These are phyloP conservation scores for Eimeria tenella DNA, from an alignment of 169 alveolate species.

Conservation along the genomic window DNA sequence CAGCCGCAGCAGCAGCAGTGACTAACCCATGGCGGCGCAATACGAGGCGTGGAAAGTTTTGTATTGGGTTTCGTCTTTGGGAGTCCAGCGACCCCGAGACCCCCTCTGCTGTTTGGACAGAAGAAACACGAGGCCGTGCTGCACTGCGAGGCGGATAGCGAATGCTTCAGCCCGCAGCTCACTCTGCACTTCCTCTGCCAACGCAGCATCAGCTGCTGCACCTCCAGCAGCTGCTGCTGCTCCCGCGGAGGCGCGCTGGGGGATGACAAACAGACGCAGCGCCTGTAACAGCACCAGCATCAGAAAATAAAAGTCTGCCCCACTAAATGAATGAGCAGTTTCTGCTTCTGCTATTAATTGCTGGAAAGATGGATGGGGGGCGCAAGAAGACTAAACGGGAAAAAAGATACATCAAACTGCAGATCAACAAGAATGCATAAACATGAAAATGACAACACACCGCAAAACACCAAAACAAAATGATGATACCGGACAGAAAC, in stretches of 20 bases:
- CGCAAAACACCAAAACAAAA: too few species aligned
- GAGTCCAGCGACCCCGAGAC: constrained; percentile 51
- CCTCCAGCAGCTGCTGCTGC: neutral
- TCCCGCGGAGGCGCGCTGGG: neutral
- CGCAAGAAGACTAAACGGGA: too few species aligned
- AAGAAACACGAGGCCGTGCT: constrained; percentile 51
- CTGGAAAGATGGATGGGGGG: too few species aligned
- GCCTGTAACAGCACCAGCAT: neutral
- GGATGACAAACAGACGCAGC: neutral
- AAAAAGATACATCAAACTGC: too few species aligned
- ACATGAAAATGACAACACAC: too few species aligned
- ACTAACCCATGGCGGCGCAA: constrained; percentile 63
- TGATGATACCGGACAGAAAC: too few species aligned
- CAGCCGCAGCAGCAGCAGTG: neutral
- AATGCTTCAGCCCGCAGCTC: constrained; percentile 65
- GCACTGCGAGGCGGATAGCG: constrained; percentile 34
- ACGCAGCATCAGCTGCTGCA: neutral
- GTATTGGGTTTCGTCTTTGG: constrained; percentile 32
- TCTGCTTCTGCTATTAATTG: too few species aligned
- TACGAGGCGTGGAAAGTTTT: constrained; percentile 62
- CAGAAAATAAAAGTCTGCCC: neutral
- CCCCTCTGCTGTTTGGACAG: constrained; percentile 15
- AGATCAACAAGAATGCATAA: too few species aligned
- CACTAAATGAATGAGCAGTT: too few species aligned
- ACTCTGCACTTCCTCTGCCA: constrained; percentile 29